Conservation (phyloP, 2,329 filamentous ascomycete genomes). For the Ophiostoma tasmaniense region DNA sequence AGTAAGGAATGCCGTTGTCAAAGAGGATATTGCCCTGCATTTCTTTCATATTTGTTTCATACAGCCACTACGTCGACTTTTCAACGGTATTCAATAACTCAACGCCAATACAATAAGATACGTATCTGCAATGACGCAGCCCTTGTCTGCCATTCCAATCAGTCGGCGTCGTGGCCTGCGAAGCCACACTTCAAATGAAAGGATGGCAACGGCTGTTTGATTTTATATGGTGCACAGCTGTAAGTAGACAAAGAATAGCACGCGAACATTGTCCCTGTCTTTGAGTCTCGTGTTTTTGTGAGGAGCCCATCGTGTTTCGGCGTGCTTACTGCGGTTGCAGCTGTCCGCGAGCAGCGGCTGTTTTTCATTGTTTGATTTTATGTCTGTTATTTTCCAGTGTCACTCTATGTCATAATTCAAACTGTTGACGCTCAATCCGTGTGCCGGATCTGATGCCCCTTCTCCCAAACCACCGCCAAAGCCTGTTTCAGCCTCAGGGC, state of each 20-base stretch:
- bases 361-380: not conserved
- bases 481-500: constrained; percentile 13
- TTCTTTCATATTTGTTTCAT: not conserved
- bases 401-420: not conserved
- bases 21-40: not conserved
- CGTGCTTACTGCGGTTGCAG: not conserved
- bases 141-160: not conserved
- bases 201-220: not conserved
- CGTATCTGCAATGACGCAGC: not conserved
- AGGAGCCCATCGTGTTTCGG: not conserved
- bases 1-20: not conserved
- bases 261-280: not conserved
- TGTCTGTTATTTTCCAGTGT: not conserved
- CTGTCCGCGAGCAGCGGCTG: not conserved
- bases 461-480: constrained; percentile 6
- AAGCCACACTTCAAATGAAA: not conserved
- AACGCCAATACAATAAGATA: not conserved
- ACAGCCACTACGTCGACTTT: no score
- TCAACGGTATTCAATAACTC: no score
- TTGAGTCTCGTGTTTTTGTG: not conserved
- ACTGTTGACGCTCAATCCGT: not conserved
- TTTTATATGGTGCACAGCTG: no score
- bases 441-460: not conserved
- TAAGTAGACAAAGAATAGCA: not conserved
- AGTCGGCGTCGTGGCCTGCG: not conserved